These are phyloP conservation scores for Cucurbita ficifolia DNA, from an alignment of 306 rosid genomes.

Conservation along the genomic window DNA sequence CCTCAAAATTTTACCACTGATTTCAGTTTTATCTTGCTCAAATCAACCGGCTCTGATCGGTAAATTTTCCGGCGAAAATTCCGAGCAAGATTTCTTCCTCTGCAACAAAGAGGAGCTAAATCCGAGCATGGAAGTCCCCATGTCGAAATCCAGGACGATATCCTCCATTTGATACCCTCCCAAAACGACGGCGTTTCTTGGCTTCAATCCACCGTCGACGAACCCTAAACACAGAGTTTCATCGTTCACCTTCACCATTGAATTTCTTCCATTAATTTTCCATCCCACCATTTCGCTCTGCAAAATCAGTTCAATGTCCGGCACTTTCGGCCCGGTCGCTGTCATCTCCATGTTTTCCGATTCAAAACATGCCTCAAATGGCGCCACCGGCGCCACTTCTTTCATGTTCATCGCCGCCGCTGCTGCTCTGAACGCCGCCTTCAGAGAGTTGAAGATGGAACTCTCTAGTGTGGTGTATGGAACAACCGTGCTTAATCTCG, in stretches of 20 bases:
- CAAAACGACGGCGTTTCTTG: conserved; percentile 28
- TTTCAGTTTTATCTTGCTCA: background rate
- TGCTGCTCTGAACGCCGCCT: conserved; percentile 32
- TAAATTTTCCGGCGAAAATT: background rate
- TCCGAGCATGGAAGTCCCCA: conserved; percentile 49
- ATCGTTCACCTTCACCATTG: conserved; percentile 38
- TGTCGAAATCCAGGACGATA: conserved; percentile 43
- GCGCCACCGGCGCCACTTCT: conserved; percentile 28
- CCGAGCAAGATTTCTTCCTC: conserved; percentile 23
- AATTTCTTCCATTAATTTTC: conserved; percentile 51
- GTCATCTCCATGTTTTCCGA: conserved; percentile 5
- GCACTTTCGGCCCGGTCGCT: conserved; percentile 20
- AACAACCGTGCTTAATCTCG: conserved; percentile 42
- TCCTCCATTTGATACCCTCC: conserved; percentile 75
- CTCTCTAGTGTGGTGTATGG: conserved; percentile 48
- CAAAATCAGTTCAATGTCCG: conserved; percentile 40
- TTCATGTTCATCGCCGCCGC: conserved; percentile 35
- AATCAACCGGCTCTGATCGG: background rate
- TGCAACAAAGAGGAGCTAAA: conserved; percentile 40
- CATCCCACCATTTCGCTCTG: conserved; percentile 79
- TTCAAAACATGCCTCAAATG: conserved; percentile 46
- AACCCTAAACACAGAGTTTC: conserved; percentile 52
- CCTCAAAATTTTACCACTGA: background rate
- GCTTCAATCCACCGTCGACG: conserved; percentile 47
- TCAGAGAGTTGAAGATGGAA: conserved; percentile 25